Conservation (phyloP, 768 basidiomycete species). For the Pisolithus albus region DNA sequence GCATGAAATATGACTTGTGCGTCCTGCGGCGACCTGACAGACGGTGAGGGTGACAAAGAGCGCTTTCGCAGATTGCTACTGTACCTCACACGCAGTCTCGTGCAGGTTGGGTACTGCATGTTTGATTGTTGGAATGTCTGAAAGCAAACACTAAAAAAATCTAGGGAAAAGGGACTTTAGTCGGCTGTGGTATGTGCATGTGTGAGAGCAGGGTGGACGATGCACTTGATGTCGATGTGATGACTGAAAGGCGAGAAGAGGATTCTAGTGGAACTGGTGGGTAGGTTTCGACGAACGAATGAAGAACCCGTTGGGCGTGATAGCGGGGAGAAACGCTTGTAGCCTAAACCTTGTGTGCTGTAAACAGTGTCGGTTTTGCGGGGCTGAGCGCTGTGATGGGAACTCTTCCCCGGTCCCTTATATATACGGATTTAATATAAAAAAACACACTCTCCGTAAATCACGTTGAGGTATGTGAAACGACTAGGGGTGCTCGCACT, state of each 20-base stretch:
- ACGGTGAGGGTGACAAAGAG: not conserved
- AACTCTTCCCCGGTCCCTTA: not conserved
- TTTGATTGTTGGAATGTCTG: conserved; percentile 10
- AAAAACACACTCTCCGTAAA: not conserved
- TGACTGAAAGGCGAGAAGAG: not conserved
- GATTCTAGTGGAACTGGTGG: not conserved
- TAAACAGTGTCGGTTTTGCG: not conserved
- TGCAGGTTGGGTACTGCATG: conserved; percentile 69
- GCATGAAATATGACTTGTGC: conserved; percentile 73
- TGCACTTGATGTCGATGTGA: not conserved
- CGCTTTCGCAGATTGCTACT: not conserved
- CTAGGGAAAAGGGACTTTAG: conserved; percentile 24
- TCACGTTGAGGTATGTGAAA: not conserved
- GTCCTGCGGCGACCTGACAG: conserved; percentile 47
- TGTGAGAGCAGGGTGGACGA: not conserved
- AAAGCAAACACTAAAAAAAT: conserved; percentile 13
- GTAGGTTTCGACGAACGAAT: not conserved
- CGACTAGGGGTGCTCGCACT: not conserved
- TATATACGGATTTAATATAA: conserved; percentile 1
- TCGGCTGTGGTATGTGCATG: conserved; percentile 7
- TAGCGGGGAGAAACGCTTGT: not conserved
- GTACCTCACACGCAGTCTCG: conserved; percentile 47
- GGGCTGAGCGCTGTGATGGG: not conserved
- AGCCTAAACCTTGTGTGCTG: not conserved
- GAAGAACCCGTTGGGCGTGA: not conserved